Base-by-base conservation (phyloP, 2,329 filamentous ascomycete genomes). In the Magnaporthiopsis incrustans region DNA sequence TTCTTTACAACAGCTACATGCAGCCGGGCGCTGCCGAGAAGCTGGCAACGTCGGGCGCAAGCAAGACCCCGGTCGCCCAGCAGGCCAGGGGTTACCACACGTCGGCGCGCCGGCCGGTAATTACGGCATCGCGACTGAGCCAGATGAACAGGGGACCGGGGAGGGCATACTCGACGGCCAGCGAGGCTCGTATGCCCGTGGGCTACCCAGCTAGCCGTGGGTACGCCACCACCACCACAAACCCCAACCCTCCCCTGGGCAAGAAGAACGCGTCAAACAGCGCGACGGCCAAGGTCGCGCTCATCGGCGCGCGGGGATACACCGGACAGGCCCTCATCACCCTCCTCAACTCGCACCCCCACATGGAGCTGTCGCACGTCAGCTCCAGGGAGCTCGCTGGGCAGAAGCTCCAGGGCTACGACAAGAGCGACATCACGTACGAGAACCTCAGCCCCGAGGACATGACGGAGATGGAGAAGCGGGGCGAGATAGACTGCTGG, bases 291-390 rank as follows among this genome's bases (percentile, higher is more conserved):
- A 90, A 89, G 72, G 85, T 97, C 61, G 93, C 90, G 59, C 82
- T 97, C 64, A 96, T 97, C 68, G 93, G 93, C 67, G 93, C 92
- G 64, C 90, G 93, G 72, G 94, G 95, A 44, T 98, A 97, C 68
- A 98, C 94, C 63, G 94, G 95, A 57, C 91, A 97, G 76, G 91
- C 92, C 64, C 82, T 99, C 60, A 92, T 98, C 71, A 88, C 87
- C 66, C 85, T 99, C 26, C 82, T 99, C 61, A 95, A 97, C 77
- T 79, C 85, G 44, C 95, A 98, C 77, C 92, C 92, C 18, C 85
- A 91, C 76, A 89, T 98, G 83, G 93, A 97, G 69, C 86, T 98
- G 63, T 85, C 87, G 60, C 89, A 97, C 73, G 94, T 98, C 59
- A 97, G 92, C 3, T 98, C 94, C 18, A 91, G 95, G 72, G 94